These are phyloP conservation scores for Actinomucor elegans DNA, from an alignment of 371 early-diverging fungal species.

Conservation along the genomic window DNA sequence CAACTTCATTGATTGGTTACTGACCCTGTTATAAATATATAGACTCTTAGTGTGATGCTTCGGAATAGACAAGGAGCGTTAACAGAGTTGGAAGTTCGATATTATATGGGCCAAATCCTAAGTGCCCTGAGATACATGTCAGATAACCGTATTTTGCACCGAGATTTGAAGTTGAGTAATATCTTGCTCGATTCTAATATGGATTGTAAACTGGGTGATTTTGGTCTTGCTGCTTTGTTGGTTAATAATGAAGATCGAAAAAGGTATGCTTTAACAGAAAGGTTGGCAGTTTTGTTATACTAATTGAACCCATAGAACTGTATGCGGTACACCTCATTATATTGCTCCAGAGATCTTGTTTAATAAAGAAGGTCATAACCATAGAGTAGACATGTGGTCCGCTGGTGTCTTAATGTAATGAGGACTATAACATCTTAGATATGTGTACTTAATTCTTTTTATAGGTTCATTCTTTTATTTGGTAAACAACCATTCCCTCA, in stretches of 20 bases:
- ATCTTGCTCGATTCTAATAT: conserved; percentile 84
- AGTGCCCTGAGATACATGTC: conserved; percentile 90
- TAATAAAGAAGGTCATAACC: conserved; percentile 86
- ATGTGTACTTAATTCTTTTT: background rate
- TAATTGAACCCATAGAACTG: background rate
- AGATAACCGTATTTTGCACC: conserved; percentile 82
- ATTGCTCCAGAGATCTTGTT: conserved; percentile 96
- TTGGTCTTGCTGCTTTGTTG: conserved; percentile 92
- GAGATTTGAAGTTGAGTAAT: conserved; percentile 98
- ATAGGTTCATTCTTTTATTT: conserved; percentile 87
- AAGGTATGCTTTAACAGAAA: conserved; percentile 63
- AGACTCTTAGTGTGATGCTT: conserved; percentile 85
- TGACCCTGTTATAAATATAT: too few species aligned
- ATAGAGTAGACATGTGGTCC: conserved; percentile 98
- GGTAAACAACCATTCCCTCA: conserved; percentile 98
- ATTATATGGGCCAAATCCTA: conserved; percentile 84
- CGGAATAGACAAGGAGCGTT: conserved; percentile 69
- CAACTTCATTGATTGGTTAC: too few species aligned
- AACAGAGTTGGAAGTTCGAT: conserved; percentile 89
- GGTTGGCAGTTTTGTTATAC: too few species aligned
- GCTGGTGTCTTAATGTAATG: conserved; percentile 92
- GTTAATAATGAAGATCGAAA: conserved; percentile 79
- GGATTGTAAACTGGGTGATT: conserved; percentile 96
- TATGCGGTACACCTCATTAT: conserved; percentile 92
- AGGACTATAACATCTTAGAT: background rate